A percentile compares a stretch with the other conserved stretches of the same genome.
Evolutionary conservation across 2,329 filamentous ascomycete genomes (phyloP).

Genomic region (Trichoderma sp.): DNA sequence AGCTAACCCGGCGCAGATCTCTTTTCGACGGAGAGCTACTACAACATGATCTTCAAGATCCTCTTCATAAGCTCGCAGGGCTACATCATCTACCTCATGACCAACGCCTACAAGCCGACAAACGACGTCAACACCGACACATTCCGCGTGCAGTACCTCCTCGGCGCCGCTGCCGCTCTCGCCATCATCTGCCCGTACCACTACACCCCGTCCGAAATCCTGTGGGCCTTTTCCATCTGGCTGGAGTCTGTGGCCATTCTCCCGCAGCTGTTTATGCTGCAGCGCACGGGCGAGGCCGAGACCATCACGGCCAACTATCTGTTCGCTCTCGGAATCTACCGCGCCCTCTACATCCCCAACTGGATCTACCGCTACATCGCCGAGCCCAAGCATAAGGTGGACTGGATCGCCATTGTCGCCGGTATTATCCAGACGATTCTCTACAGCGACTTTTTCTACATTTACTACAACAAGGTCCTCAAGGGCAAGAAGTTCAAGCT

Average conservation of each 20-base stretch:
- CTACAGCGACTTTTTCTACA: slow-evolving; percentile 99
- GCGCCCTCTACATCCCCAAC: slow-evolving; percentile 96
- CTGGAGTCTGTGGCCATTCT: slow-evolving; percentile 95
- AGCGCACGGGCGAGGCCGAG: slow-evolving; percentile 95
- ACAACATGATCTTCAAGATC: slow-evolving; percentile 95
- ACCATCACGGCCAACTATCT: slow-evolving; percentile 99
- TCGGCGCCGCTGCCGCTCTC: slow-evolving; percentile 76
- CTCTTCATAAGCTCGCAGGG: slow-evolving; percentile 87
- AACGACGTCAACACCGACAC: slow-evolving; percentile 97
- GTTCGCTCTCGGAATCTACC: slow-evolving; percentile 87
- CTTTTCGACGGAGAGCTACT: slow-evolving; percentile 79
- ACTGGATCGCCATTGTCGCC: slow-evolving; percentile 85
- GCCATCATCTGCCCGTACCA: slow-evolving; percentile 82
- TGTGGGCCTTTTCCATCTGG: slow-evolving; percentile 99
- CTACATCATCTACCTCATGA: slow-evolving; percentile 98
- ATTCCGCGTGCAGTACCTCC: slow-evolving; percentile 93
- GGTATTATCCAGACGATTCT: slow-evolving; percentile 91
- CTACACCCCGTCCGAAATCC: slow-evolving; percentile 80
- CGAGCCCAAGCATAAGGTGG: slow-evolving; percentile 70
- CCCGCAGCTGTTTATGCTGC: slow-evolving; percentile 96
- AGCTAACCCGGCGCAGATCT: slow-evolving; percentile 61
- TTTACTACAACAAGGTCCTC: slow-evolving; percentile 96
- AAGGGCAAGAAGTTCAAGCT: slow-evolving; percentile 88
- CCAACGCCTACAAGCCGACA: slow-evolving; percentile 94
- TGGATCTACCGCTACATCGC: slow-evolving; percentile 91